phyloP scores from a whole-genome alignment of 495 filamentous ascomycete species.

The Aspergillus olivimuriae region DNA sequence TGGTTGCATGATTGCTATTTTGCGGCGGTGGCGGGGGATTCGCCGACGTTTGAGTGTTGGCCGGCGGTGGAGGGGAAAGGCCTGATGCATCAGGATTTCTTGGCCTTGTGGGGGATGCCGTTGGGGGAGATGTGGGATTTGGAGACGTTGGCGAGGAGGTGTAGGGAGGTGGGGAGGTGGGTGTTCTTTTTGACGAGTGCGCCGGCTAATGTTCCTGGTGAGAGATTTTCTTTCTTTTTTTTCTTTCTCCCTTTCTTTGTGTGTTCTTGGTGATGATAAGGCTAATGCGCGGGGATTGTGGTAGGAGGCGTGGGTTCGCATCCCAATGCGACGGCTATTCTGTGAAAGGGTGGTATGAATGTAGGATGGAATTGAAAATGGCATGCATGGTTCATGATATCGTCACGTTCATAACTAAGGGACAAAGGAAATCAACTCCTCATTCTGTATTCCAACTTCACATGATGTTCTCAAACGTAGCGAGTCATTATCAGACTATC shows the following conservation, averaged over 20 bases:
- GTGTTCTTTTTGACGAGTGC: constrained; percentile 62
- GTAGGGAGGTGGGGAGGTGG: constrained; percentile 50
- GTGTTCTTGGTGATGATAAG: not conserved
- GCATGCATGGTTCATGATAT: constrained; percentile 2
- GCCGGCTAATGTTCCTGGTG: constrained; percentile 50
- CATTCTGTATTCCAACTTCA: no score
- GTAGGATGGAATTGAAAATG: no score
- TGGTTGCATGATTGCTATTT: constrained; percentile 66
- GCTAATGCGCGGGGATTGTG: constrained; percentile 1
- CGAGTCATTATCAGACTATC: not conserved
- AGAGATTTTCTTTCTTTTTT: constrained; percentile 3
- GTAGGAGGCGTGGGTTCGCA: constrained; percentile 24
- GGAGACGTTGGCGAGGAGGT: constrained; percentile 41
- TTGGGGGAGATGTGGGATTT: constrained; percentile 58
- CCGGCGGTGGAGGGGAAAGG: constrained; percentile 43
- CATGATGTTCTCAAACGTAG: not conserved
- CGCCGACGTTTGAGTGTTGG: constrained; percentile 58
- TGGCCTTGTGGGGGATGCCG: constrained; percentile 59
- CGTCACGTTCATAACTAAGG: constrained; percentile 8
- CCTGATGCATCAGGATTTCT: constrained; percentile 54
- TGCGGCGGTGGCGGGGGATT: constrained; percentile 54
- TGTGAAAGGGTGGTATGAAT: constrained; percentile 33
- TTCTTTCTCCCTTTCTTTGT: not conserved
- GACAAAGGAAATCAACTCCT: not conserved
- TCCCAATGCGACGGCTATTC: constrained; percentile 40